These are phyloP conservation scores for Metarhizium robertsii DNA, from an alignment of 2,329 filamentous ascomycete species.

Conservation along the genomic window DNA sequence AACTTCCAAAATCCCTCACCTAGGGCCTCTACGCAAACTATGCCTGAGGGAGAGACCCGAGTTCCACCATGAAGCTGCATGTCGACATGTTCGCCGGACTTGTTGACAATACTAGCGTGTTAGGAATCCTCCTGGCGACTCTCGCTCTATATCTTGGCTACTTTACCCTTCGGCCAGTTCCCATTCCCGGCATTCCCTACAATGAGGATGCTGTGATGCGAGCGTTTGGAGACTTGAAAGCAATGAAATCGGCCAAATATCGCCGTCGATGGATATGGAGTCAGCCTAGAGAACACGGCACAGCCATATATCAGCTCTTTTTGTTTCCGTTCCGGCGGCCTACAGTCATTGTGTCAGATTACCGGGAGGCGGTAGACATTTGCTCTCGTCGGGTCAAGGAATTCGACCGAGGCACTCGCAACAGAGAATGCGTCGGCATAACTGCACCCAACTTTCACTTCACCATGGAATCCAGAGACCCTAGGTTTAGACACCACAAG, in stretches of 20 bases:
- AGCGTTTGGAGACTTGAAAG: conserved; percentile 15
- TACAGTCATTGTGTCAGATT: conserved; percentile 22
- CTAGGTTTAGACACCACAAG: conserved; percentile 21
- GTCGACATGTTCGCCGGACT: not conserved
- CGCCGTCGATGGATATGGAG: conserved; percentile 17
- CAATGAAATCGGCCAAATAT: conserved; percentile 10
- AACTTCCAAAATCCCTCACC: too few species aligned
- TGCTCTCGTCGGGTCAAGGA: conserved; percentile 20
- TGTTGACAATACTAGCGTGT: not conserved
- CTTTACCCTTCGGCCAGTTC: conserved; percentile 10
- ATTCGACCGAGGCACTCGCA: conserved; percentile 20
- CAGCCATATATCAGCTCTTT: conserved; percentile 25
- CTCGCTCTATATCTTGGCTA: conserved; percentile 5
- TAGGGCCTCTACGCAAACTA: not conserved
- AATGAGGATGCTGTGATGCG: conserved; percentile 11
- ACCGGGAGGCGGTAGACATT: conserved; percentile 23
- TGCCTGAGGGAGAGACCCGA: not conserved
- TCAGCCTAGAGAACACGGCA: conserved; percentile 15
- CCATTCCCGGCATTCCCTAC: conserved; percentile 18
- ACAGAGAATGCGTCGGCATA: conserved; percentile 15
- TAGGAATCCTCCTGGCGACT: not conserved
- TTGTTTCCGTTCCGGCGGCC: conserved; percentile 21
- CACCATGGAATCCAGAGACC: conserved; percentile 20
- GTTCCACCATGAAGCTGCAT: not conserved
- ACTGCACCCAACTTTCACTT: conserved; percentile 22